phyloP scores from a whole-genome alignment of 176 grass and related monocot genomes.

The Saccharum spontaneum region DNA sequence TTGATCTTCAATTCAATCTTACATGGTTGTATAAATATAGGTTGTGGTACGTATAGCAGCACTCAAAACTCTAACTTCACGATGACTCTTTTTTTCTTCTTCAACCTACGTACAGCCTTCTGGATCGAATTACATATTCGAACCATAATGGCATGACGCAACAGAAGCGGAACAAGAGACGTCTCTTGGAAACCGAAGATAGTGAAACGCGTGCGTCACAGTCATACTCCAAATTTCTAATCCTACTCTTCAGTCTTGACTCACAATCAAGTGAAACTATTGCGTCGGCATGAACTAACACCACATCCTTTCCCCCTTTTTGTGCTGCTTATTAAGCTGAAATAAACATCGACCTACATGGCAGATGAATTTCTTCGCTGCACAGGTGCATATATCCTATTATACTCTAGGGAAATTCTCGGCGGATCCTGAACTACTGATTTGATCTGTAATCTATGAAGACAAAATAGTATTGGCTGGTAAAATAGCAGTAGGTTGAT shows the following conservation, averaged over 20 bases:
- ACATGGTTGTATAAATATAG: background rate
- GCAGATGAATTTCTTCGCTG: background rate
- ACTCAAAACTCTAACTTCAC: background rate
- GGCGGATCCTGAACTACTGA: background rate
- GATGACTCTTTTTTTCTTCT: no score
- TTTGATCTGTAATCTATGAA: background rate
- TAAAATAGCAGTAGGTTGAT: background rate
- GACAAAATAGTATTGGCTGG: background rate
- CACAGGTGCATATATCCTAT: background rate
- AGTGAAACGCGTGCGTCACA: conserved; percentile 13
- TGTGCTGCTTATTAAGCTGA: background rate
- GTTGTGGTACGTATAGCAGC: background rate
- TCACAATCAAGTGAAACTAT: background rate
- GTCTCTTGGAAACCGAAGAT: conserved; percentile 25
- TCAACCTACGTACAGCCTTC: background rate
- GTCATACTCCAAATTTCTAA: background rate
- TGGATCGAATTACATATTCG: background rate
- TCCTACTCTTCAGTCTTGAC: background rate
- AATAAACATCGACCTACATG: conserved; percentile 32
- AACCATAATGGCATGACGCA: background rate
- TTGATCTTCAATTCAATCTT: background rate
- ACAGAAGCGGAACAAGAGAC: background rate
- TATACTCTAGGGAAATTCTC: background rate
- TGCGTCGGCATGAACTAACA: conserved; percentile 16
- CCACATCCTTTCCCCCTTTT: background rate